Evolutionary conservation across 495 filamentous ascomycete genomes (phyloP).

Genomic region (Cercophora scortea): DNA sequence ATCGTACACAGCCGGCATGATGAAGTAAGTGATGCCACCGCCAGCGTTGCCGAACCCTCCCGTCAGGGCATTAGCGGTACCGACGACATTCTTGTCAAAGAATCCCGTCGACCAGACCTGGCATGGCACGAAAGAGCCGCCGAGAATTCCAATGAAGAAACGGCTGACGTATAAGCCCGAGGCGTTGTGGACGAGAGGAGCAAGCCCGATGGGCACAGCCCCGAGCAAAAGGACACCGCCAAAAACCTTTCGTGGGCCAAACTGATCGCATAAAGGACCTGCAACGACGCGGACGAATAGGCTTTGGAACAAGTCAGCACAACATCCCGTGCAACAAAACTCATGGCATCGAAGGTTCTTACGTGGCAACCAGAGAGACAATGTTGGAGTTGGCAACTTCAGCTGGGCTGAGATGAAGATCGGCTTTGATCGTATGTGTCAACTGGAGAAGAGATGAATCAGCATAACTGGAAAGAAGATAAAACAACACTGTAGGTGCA

Average conservation of each 20-base stretch:
- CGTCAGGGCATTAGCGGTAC: constrained; percentile 80
- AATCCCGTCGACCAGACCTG: constrained; percentile 95
- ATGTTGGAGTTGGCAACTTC: constrained; percentile 90
- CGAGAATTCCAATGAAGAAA: constrained; percentile 91
- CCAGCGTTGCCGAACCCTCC: constrained; percentile 86
- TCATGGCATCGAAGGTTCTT: constrained; percentile 22
- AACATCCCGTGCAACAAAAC: neutral
- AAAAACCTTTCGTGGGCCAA: constrained; percentile 76
- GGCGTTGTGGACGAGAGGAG: constrained; percentile 65
- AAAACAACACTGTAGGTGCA: neutral
- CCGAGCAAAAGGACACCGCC: constrained; percentile 66
- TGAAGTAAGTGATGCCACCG: constrained; percentile 80
- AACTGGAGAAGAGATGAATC: constrained; percentile 37
- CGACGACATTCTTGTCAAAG: constrained; percentile 93
- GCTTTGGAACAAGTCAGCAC: constrained; percentile 28
- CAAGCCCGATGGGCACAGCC: constrained; percentile 73
- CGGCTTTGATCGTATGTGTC: constrained; percentile 66
- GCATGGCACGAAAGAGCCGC: constrained; percentile 86
- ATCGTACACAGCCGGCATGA: constrained; percentile 90
- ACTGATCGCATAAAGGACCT: constrained; percentile 78
- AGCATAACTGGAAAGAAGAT: neutral
- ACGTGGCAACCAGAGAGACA: constrained; percentile 79
- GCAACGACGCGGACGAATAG: constrained; percentile 74
- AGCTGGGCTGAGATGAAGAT: constrained; percentile 61
- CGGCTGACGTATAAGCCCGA: constrained; percentile 67